phyloP scores from a whole-genome alignment of 768 basidiomycete species.

The Paxillus rubicundulus region DNA sequence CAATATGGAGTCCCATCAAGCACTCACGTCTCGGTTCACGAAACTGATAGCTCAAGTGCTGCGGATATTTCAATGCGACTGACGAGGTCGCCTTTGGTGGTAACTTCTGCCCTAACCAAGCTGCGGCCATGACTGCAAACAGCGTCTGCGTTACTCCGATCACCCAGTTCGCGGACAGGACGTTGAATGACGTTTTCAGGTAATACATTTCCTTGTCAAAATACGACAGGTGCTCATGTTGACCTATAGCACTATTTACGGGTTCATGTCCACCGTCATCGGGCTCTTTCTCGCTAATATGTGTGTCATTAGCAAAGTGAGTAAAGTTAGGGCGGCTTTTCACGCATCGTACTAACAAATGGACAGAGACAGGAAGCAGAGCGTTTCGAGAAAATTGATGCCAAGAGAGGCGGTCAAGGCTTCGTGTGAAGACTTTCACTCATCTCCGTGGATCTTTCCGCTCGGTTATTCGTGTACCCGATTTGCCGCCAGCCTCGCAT shows the following conservation, averaged over 20 bases:
- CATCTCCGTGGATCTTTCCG: too few species aligned
- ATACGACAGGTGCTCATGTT: background rate
- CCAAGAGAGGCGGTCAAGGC: conserved; percentile 81
- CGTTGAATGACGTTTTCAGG: conserved; percentile 83
- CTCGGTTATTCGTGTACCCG: too few species aligned
- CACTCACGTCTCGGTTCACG: background rate
- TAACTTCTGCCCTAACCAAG: conserved; percentile 50
- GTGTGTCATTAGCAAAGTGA: conserved; percentile 81
- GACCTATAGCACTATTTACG: conserved; percentile 59
- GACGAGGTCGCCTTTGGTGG: conserved; percentile 61
- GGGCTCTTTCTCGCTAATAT: conserved; percentile 75
- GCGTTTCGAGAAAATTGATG: conserved; percentile 86
- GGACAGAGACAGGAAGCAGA: conserved; percentile 72
- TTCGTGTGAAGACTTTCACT: conserved; percentile 59
- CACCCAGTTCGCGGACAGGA: conserved; percentile 64
- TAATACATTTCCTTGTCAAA: conserved; percentile 37
- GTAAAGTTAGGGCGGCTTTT: background rate
- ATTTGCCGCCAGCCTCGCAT: too few species aligned
- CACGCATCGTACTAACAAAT: conserved; percentile 4
- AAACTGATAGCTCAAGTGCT: conserved; percentile 64
- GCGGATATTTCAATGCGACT: conserved; percentile 77
- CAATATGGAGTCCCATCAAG: background rate
- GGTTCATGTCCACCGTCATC: conserved; percentile 78
- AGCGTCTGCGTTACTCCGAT: conserved; percentile 74
- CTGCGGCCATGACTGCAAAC: conserved; percentile 33